Conservation (phyloP, 139 green algal genomes). For the Marvania coccoides region DNA sequence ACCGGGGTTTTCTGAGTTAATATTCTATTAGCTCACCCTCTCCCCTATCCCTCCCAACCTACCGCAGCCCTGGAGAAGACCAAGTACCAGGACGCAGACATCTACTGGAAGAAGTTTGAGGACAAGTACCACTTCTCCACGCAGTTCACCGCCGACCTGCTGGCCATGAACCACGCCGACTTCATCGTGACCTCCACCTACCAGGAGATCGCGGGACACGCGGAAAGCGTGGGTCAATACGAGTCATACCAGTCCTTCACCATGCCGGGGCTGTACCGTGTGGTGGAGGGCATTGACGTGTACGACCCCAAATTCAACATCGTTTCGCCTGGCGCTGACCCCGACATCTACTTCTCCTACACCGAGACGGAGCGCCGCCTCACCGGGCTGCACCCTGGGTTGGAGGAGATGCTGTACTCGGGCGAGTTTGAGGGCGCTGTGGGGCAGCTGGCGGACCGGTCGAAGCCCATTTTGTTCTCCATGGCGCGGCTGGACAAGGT, state of each 20-base stretch:
- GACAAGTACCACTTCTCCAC: slow-evolving; percentile 78
- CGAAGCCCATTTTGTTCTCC: slow-evolving; percentile 75
- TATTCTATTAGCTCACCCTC: too few relatives aligned
- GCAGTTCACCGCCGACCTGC: slow-evolving; percentile 78
- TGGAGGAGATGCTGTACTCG: slow-evolving; percentile 64
- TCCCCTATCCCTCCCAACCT: too few relatives aligned
- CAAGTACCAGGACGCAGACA: slow-evolving; percentile 71
- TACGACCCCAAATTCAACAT: slow-evolving; percentile 84
- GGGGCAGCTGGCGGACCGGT: slow-evolving; percentile 42
- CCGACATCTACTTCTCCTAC: slow-evolving; percentile 76
- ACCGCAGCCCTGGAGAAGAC: slow-evolving; percentile 83
- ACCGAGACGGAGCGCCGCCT: slow-evolving; percentile 46
- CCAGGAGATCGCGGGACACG: slow-evolving; percentile 63
- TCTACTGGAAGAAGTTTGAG: slow-evolving; percentile 56
- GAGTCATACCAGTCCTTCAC: slow-evolving; percentile 67
- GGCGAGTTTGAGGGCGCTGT: slow-evolving; percentile 8
- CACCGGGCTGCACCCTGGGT: slow-evolving; percentile 51
- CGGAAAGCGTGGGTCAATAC: slow-evolving; percentile 66
- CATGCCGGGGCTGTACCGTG: slow-evolving; percentile 58
- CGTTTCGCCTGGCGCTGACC: slow-evolving; percentile 67
- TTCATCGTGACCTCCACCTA: slow-evolving; percentile 72
- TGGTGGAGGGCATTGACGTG: slow-evolving; percentile 56
- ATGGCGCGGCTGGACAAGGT: slow-evolving; percentile 77
- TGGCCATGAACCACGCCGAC: slow-evolving; percentile 76
- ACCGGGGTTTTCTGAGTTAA: too few relatives aligned